Evolutionary conservation across 148 eudicot genomes (phyloP), one percentile per base, ranked within the genome.

Genomic region (Pouteria glomerata): DNA sequence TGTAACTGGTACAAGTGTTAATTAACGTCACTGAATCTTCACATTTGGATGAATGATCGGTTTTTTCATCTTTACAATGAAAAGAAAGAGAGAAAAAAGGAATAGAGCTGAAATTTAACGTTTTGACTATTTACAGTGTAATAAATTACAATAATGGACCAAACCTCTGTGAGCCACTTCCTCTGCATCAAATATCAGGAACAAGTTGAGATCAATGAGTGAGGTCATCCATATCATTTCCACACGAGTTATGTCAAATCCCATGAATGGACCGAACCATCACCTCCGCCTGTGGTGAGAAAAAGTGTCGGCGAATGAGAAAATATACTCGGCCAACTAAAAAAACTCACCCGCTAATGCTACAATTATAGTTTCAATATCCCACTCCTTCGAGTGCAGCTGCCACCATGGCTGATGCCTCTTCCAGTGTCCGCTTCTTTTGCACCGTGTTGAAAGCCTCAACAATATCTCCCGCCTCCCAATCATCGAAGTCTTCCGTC

Each of bases 381-480:
- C 98, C 86, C 16, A 82, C 86, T 72, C 78, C 79, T 75, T 85
- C 90, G 29, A 95, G 74, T 21, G 96, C 96, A 50, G 97, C 90
- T 76, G 85, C 71, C 86, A 95, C 86, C 15, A 86, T 81, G 66
- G 97, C 97, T 0, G 98, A 91, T 71, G 98, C 98, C 81, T 94
- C 98, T 74, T 94, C 98, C 15, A 94, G 93, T 24, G 96, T 91
- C 68, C 98, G 84, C 78, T 80, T 87, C 85, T 91, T 94, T 74
- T 89, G 85, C 19, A 89, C 73, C 15, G 82, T 33, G 62, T 88
- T 82, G 71, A 86, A 95, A 30, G 97, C 93, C 85, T 95, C 90
- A 4, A 95, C 50, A 53, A 57, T 72, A 70, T 95, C 96, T 15
- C 97, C 97, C 30, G 33, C 96, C 82, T 80, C 87, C 79, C 87